Base-by-base conservation (phyloP, 176 grass and related monocot genomes). In the barley (Hordeum vulgare) region DNA sequence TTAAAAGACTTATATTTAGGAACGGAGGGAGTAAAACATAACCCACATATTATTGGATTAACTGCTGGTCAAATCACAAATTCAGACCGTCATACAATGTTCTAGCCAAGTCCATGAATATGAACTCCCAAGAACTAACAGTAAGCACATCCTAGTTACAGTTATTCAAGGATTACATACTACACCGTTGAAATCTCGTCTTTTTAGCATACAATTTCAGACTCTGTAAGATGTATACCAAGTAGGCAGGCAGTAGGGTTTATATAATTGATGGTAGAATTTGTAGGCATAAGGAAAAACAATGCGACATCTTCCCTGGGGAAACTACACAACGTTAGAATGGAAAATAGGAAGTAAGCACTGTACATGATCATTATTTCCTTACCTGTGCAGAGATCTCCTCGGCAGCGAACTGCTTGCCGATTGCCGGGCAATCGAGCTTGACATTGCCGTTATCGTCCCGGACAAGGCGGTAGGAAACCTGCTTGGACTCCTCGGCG, bases 371-470 rank as follows among this genome's bases (percentile, higher is more conserved):
- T 33, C 23, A 69, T 21, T 54, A 36, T 42, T 24, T 20, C 0
- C 33, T 68, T 69, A 92, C 93, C 93, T 96, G 90, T 6, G 90
- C 93, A 20, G 90, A 92, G 72, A 90, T 90, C 71, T 93, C 90
- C 77, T 96, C 93, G 0, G 90, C 90, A 0, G 88, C 93, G 60
- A 96, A 92, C 53, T 90, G 80, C 80, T 92, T 92, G 33, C 90
- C 93, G 25, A 93, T 90, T 8, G 86, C 90, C 2, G 90, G 88
- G 72, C 90, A 92, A 74, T 96, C 93, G 47, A 90, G 85, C 80
- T 96, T 92, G 64, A 96, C 88, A 73, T 92, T 92, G 18, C 93
- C 93, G 7, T 90, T 96, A 8, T 92, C 90, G 58, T 96, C 90
- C 71, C 85, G 78, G 1, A 92, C 34, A 17, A 96, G 71, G 20